A percentile compares a stretch with the other conserved stretches of the same genome.
These are phyloP conservation scores for Talaromyces sp. DNA, from an alignment of 2,329 filamentous ascomycete genomes.

Conservation along the genomic window DNA sequence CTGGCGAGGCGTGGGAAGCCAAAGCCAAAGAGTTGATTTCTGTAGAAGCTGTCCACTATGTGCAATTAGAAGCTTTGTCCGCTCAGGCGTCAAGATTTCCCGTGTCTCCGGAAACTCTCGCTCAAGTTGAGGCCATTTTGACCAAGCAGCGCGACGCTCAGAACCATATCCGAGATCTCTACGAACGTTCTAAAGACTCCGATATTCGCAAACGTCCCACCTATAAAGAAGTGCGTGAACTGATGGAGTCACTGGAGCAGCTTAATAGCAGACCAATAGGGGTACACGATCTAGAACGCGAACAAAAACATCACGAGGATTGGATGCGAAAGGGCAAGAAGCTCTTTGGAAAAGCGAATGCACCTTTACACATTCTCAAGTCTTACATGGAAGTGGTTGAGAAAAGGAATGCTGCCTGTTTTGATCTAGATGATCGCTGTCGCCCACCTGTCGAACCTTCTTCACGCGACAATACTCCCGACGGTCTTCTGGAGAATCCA, in stretches of 20 bases:
- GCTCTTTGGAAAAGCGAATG: conserved; percentile 95
- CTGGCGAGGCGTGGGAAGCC: conserved; percentile 82
- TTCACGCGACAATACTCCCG: conserved; percentile 71
- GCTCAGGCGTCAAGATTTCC: conserved; percentile 75
- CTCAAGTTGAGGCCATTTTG: conserved; percentile 81
- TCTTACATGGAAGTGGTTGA: conserved; percentile 91
- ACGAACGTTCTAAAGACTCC: conserved; percentile 66
- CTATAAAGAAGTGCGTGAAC: conserved; percentile 83
- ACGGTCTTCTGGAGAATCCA: conserved; percentile 47
- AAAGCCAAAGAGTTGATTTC: conserved; percentile 89
- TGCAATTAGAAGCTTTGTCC: conserved; percentile 86
- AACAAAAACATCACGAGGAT: conserved; percentile 91
- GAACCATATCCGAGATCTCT: conserved; percentile 76
- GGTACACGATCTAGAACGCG: conserved; percentile 86
- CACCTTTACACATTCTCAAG: conserved; percentile 89
- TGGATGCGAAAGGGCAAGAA: conserved; percentile 99
- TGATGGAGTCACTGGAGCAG: conserved; percentile 80
- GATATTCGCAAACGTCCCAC: conserved; percentile 76
- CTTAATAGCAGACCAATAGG: conserved; percentile 89
- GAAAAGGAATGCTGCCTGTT: conserved; percentile 83
- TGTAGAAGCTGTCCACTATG: conserved; percentile 88
- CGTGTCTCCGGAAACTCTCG: conserved; percentile 73
- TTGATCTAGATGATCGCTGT: conserved; percentile 84
- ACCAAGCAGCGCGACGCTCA: conserved; percentile 95
- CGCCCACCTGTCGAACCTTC: conserved; percentile 86